A percentile compares a stretch with the other conserved stretches of the same genome.
Conservation (phyloP, 2,329 filamentous ascomycete species). For the Microdochium paspali region DNA sequence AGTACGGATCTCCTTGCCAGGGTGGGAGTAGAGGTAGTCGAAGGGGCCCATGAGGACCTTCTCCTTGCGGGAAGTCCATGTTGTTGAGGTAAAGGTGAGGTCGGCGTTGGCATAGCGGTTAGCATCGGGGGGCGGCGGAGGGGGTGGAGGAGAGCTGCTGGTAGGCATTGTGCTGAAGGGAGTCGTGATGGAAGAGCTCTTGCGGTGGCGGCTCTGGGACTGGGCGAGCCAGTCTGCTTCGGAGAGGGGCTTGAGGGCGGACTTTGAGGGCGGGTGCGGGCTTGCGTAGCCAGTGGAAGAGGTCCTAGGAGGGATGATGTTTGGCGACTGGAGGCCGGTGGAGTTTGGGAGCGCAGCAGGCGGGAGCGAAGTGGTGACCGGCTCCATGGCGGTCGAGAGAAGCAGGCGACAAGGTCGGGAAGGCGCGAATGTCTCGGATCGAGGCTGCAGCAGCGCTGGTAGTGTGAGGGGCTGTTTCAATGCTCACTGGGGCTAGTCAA, state of each 20-base stretch:
- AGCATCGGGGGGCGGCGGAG: slow-evolving; percentile 30
- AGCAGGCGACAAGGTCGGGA: background rate
- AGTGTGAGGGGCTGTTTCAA: background rate
- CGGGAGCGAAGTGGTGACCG: slow-evolving; percentile 11
- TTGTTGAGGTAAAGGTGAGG: slow-evolving; percentile 38
- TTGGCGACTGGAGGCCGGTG: slow-evolving; percentile 40
- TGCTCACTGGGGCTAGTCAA: too few relatives aligned
- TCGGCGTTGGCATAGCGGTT: slow-evolving; percentile 44
- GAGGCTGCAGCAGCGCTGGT: background rate
- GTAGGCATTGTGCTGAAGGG: slow-evolving; percentile 24
- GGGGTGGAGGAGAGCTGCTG: slow-evolving; percentile 6
- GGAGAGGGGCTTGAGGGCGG: slow-evolving; percentile 42
- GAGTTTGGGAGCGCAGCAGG: slow-evolving; percentile 9
- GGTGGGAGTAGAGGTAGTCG: slow-evolving; percentile 69
- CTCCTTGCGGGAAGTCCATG: slow-evolving; percentile 68
- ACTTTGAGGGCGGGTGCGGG: slow-evolving; percentile 20
- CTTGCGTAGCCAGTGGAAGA: slow-evolving; percentile 50
- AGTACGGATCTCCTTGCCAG: slow-evolving; percentile 76
- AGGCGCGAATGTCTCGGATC: background rate
- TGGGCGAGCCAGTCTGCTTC: slow-evolving; percentile 54
- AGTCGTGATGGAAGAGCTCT: slow-evolving; percentile 12
- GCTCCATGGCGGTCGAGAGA: slow-evolving; percentile 11
- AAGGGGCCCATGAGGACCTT: slow-evolving; percentile 69
- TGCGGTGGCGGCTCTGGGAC: slow-evolving; percentile 21
- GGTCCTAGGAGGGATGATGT: slow-evolving; percentile 62